Base-by-base conservation (phyloP, 257 asterid genomes). In the Voacanga thouarsii region DNA sequence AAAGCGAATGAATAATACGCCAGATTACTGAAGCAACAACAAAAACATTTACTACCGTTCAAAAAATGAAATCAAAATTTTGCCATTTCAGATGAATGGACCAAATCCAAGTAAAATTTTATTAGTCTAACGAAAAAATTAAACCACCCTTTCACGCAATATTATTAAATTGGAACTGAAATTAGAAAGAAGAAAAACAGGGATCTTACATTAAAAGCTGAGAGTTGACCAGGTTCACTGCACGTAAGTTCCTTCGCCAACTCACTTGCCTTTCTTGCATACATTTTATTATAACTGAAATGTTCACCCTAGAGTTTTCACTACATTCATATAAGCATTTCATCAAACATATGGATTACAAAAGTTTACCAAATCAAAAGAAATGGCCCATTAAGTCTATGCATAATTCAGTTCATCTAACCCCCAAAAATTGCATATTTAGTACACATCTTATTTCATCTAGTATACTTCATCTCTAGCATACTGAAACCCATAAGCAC, bases 201-300 rank as follows among this genome's bases (percentile, higher is more conserved):
- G 76, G 45, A 56, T 61, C 93, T 80, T 86, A 91, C 98, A 76
- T 94, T 87, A 82, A 90, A 94, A 80, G 90, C 85, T 53, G 87
- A 64, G 55, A 94, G 89, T 85, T 92, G 94, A 74, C 98, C 97
- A 28, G 89, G 90, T 69, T 92, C 96, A 59, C 87, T 56, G 50
- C 88, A 86, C 1, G 90, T 92, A 33, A 92, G 82, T 83, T 94
- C 98, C 80, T 83, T 91, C 75, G 91, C 94, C 82, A 94, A 83
- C 67, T 90, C 96, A 23, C 89, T 83, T 69, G 89, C 96, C 81
- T 90, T 94, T 83, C 86, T 90, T 68, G 87, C 97, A 28, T 91
- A 91, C 97, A 94, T 92, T 56, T 81, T 78, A 61, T 71, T 59
- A 51, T 18, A 68, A 21, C 71, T 41, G 79, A 73, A 76, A 74